Base-by-base conservation (phyloP, 1,284 basidiomycete genomes). In the Ceratorhiza oryzae-sativae region DNA sequence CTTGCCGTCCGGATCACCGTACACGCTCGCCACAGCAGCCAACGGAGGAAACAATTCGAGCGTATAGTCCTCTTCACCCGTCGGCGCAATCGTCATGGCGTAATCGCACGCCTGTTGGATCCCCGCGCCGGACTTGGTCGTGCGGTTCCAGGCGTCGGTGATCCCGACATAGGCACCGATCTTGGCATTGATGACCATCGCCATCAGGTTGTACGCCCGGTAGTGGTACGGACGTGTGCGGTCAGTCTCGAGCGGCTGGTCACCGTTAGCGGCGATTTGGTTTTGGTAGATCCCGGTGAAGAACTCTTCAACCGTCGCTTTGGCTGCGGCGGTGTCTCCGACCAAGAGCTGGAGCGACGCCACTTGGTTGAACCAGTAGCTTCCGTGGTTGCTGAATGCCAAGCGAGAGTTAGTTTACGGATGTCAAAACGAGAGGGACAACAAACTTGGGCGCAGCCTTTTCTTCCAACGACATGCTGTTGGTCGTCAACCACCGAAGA, bases 61-160 rank as follows among this genome's bases (percentile, higher is more conserved):
- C 13, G 42, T 53, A 34, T 68, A 68, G 18, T 68, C 42, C 34
- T 68, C 63, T 55, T 68, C 63, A 27, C 63, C 63, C 15, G 72
- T 56, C 0, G 82, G 79, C 63, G 83, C 76, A 12, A 82, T 73
- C 1, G 80, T 81, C 81, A 89, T 85, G 9, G 86, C 82, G 74
- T 82, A 89, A 78, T 89, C 84, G 68, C 87, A 80, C 12, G 87
- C 87, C 42, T 80, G 81, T 76, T 87, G 80, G 78, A 90, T 88
- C 20, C 83, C 88, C 0, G 83, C 81, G 25, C 86, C 86, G 13
- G 79, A 76, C 18, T 75, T 79, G 25, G 86, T 84, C 23, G 82
- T 84, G 56, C 81, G 80, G 68, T 84, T 83, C 85, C 87, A 89
- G 27, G 81, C 80, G 63, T 80, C 78, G 12, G 63, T 42, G 42